Conservation (phyloP, 2,329 filamentous ascomycete genomes). For the Fusarium udum region DNA sequence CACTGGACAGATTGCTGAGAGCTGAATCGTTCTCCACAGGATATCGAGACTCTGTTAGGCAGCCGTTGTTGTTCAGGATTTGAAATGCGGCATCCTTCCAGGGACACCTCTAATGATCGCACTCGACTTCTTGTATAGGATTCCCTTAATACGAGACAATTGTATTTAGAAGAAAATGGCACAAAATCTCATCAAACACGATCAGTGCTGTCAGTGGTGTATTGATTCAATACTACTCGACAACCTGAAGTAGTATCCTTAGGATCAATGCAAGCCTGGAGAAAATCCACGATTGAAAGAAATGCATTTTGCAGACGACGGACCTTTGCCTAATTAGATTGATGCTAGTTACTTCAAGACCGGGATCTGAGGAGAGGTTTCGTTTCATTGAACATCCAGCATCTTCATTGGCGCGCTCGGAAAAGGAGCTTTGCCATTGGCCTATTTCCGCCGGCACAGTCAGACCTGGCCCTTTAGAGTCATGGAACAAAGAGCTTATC, state of each 20-base stretch:
- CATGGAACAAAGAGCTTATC: no score
- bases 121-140: neutral
- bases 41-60: neutral
- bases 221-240: neutral
- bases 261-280: no score
- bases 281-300: rapidly evolving
- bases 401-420: neutral
- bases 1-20: slow-evolving; percentile 2
- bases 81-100: neutral
- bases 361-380: neutral
- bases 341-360: neutral
- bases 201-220: neutral
- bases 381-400: neutral
- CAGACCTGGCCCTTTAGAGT: neutral
- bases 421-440: neutral
- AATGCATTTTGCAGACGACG: no score
- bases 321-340: neutral
- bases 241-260: neutral
- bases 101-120: neutral
- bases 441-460: neutral
- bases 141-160: rapidly evolving
- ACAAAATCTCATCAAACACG: neutral
- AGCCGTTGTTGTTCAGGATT: no score
- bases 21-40: neutral
- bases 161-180: neutral